Base-by-base conservation (phyloP, 441 rosid genomes). In the Adansonia gregorii region DNA sequence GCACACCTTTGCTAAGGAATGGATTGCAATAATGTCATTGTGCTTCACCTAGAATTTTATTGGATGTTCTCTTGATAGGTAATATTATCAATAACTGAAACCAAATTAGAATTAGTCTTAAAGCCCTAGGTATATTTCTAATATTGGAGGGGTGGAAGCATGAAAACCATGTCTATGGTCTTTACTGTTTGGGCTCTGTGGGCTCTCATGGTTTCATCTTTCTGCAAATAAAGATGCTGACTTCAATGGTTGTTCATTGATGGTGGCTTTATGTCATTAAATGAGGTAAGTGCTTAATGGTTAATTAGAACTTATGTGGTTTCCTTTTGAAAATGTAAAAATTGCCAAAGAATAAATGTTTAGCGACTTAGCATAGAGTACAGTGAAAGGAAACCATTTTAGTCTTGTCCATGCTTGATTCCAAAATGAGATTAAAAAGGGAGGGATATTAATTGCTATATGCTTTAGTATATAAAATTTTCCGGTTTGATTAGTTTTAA, bases 1-100 rank as follows among this genome's bases (percentile, higher is more conserved):
- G 72, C 72, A 72, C 78, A 15, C 31, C 20, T 41, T 78, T 78
- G 20, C 61, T 56, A 10, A 24, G 72, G 35, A 12, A 59, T 63
- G 8, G 66, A 1, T 74, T 72, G 55, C 55, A 67, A 24, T 76
- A 1, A 27, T 72, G 41, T 56, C 27, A 24, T 41, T 41, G 10
- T 5, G 43, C 27, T 58, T 70, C 12, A 8, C 48, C 67, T 1
- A 4, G 27, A 72, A 4, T 43, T 35, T 75, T 67, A 79, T 79
- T 27, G 17, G 6, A 54, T 65, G 8, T 51, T 77, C 22, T 65
- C 31, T 39, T 4, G 19, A 31, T 35, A 54, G 27, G 17, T 70
- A 61, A 51, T 49, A 66, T 24, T 11, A 43, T 14, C 24, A 63
- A 35, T 6, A 19, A 2, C 12, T 3, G 45, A 39, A 69, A 27